Evolutionary conservation across 139 green algal species (phyloP).

Genomic region (Zygnema cylindricum): DNA sequence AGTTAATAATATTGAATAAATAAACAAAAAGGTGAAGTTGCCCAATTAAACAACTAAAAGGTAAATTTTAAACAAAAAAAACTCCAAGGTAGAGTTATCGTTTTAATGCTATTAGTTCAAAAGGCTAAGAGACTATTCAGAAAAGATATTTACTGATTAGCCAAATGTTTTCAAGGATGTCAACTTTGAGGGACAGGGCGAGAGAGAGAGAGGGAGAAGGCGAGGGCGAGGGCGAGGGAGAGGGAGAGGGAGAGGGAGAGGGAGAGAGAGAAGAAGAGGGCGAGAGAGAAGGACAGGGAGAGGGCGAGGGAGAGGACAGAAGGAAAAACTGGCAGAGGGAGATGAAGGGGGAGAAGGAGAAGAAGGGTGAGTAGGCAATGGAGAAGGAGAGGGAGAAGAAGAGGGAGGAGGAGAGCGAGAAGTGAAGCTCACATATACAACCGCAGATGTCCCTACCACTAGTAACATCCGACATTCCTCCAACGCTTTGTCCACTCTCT

Average conservation of each 20-base stretch:
- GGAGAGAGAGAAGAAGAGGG: not conserved
- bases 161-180: too few species aligned
- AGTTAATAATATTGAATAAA: too few species aligned
- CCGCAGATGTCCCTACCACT: constrained; percentile 65
- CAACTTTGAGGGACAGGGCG: not conserved
- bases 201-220: not conserved
- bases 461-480: constrained; percentile 65
- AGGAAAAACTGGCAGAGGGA: too few species aligned
- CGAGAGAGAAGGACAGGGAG: not conserved
- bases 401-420: not conserved
- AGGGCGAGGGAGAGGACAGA: not conserved
- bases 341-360: not conserved
- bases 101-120: too few species aligned
- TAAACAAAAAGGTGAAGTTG: too few species aligned
- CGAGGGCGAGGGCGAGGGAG: not conserved
- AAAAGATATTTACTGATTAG: too few species aligned
- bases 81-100: too few species aligned
- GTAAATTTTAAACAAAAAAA: too few species aligned
- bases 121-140: too few species aligned
- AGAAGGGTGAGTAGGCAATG: not conserved
- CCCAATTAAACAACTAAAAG: too few species aligned
- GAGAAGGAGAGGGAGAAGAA: not conserved
- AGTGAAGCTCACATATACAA: constrained; percentile 64
- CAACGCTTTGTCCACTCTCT: constrained; percentile 47
- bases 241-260: constrained; percentile 5